Evolutionary conservation across 768 basidiomycete genomes (phyloP).

Genomic region (Mycena chlorophos): DNA sequence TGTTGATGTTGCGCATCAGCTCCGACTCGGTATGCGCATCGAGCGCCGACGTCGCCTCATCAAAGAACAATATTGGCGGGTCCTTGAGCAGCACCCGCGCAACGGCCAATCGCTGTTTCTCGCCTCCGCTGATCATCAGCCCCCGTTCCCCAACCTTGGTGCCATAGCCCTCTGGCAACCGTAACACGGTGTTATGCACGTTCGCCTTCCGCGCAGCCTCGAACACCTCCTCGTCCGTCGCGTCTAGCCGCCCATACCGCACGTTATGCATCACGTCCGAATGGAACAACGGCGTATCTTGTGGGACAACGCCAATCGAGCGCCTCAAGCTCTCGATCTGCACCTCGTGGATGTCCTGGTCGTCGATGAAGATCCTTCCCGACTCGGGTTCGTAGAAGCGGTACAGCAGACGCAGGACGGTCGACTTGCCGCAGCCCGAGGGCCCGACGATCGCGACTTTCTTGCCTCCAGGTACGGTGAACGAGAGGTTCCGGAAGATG

Average conservation of each 20-base stretch:
- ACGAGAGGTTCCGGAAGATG: conserved; percentile 86
- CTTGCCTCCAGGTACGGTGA: conserved; percentile 92
- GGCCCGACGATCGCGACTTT: conserved; percentile 98
- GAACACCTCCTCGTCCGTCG: conserved; percentile 85
- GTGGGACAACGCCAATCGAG: conserved; percentile 91
- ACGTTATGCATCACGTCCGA: conserved; percentile 94
- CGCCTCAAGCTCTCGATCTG: conserved; percentile 71
- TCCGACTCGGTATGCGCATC: conserved; percentile 95
- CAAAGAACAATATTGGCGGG: conserved; percentile 95
- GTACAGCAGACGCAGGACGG: conserved; percentile 90
- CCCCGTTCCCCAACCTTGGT: conserved; percentile 97
- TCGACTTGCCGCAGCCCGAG: conserved; percentile 96
- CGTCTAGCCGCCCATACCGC: conserved; percentile 85
- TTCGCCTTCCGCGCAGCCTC: conserved; percentile 85
- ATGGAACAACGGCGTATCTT: conserved; percentile 98
- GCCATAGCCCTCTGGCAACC: conserved; percentile 80
- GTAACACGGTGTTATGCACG: conserved; percentile 76
- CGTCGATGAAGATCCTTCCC: conserved; percentile 85
- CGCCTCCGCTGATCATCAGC: conserved; percentile 97
- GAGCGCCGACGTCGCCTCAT: conserved; percentile 96
- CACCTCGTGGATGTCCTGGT: conserved; percentile 77
- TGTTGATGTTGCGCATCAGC: conserved; percentile 92
- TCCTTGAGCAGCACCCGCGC: conserved; percentile 92
- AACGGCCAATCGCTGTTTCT: conserved; percentile 96
- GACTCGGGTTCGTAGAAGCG: conserved; percentile 87